Conservation (phyloP, 129 eudicot genomes). For the Erigeron canadensis region DNA sequence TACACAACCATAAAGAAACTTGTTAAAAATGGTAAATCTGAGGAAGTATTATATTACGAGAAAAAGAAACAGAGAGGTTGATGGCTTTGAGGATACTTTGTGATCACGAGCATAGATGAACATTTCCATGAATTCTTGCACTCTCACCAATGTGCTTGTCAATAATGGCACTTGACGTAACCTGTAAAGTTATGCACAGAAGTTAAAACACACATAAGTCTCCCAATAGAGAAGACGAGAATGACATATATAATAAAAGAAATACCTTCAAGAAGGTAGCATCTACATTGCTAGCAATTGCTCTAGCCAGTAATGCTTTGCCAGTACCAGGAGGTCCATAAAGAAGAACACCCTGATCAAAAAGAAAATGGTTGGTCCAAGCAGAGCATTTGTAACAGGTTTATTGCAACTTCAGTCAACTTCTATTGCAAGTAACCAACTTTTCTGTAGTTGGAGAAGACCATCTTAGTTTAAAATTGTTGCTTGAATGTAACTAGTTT, state of each 20-base stretch:
- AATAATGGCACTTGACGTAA: slow-evolving; percentile 94
- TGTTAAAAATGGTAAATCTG: slow-evolving; percentile 1
- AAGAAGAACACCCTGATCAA: slow-evolving; percentile 86
- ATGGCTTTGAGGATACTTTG: slow-evolving; percentile 54
- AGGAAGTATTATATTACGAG: background rate
- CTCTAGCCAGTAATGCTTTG: slow-evolving; percentile 88
- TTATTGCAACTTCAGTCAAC: no score
- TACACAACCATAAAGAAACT: slow-evolving; percentile 12
- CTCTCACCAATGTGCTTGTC: slow-evolving; percentile 98
- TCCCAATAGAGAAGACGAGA: slow-evolving; percentile 6
- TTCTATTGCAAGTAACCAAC: no score
- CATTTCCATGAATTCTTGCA: slow-evolving; percentile 97
- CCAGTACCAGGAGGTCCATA: slow-evolving; percentile 99
- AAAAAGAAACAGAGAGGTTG: background rate
- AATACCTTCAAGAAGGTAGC: slow-evolving; percentile 90
- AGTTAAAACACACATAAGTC: background rate
- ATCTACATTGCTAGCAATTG: slow-evolving; percentile 97
- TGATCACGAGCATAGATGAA: slow-evolving; percentile 97
- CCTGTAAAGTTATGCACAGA: slow-evolving; percentile 43
- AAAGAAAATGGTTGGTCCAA: background rate
- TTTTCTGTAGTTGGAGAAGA: no score
- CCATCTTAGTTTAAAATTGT: no score
- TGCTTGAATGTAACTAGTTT: no score
- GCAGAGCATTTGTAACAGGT: no score
- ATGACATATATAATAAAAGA: background rate